These are phyloP conservation scores for Purshia tridentata DNA, from an alignment of 306 rosid genomes.

Conservation along the genomic window DNA sequence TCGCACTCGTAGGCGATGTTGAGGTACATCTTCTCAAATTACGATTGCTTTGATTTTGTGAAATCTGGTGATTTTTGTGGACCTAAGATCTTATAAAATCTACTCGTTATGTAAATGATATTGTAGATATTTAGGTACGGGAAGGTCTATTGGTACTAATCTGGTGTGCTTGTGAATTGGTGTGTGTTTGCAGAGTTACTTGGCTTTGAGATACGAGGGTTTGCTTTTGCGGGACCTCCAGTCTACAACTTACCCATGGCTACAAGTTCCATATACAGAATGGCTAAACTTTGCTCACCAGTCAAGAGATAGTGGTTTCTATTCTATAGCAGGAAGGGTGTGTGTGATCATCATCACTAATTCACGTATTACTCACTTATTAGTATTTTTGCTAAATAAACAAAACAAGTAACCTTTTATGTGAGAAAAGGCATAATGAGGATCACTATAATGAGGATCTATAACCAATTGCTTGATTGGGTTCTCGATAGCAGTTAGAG, in stretches of 20 bases:
- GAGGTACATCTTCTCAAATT: slow-evolving; percentile 39
- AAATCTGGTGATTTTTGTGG: neutral
- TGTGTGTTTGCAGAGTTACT: slow-evolving; percentile 57
- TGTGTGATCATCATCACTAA: neutral
- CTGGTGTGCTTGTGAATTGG: neutral
- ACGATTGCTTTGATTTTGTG: neutral
- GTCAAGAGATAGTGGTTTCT: slow-evolving; percentile 54
- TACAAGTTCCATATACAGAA: slow-evolving; percentile 57
- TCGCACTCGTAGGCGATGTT: slow-evolving; percentile 64
- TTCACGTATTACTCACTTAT: neutral
- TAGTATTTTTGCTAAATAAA: neutral
- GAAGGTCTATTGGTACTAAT: too few relatives aligned
- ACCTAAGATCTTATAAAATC: neutral
- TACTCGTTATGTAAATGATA: neutral
- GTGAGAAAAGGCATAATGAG: neutral
- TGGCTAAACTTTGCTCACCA: slow-evolving; percentile 70
- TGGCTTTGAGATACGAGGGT: slow-evolving; percentile 90
- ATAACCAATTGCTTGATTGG: neutral
- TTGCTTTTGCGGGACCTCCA: slow-evolving; percentile 58
- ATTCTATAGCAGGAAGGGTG: slow-evolving; percentile 59
- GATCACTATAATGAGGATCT: too few relatives aligned
- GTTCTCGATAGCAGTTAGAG: neutral
- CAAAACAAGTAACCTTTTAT: neutral
- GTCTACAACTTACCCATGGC: slow-evolving; percentile 48
- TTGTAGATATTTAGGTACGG: too few relatives aligned